These are phyloP conservation scores for Bryopsis sp. DNA, from an alignment of 139 green algal genomes.

Conservation along the genomic window DNA sequence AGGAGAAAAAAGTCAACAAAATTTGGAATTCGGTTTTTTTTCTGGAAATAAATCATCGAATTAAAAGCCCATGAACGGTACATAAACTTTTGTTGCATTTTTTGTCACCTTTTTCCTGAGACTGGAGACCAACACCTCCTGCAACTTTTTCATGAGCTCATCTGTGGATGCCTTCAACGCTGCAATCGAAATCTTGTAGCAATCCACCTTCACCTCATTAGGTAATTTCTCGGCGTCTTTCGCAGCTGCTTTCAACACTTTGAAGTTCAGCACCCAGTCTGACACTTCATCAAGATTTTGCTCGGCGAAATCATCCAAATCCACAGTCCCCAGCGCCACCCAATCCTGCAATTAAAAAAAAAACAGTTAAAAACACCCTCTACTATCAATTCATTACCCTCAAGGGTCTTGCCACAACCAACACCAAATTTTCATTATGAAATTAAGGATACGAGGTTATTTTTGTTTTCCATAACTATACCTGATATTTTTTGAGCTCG, in stretches of 20 bases:
- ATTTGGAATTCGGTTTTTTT: too few relatives aligned
- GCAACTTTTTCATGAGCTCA: conserved; percentile 57
- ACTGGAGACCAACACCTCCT: conserved; percentile 44
- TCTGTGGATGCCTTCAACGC: conserved; percentile 53
- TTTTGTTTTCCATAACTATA: neutral
- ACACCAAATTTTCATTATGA: too few relatives aligned
- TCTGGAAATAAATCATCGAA: too few relatives aligned
- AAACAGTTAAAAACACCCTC: too few relatives aligned
- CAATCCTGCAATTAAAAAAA: conserved; percentile 38
- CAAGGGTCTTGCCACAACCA: too few relatives aligned
- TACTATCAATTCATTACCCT: too few relatives aligned
- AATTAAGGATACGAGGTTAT: too few relatives aligned
- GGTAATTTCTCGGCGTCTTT: conserved; percentile 51
- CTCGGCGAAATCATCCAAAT: conserved; percentile 67
- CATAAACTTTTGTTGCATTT: too few relatives aligned
- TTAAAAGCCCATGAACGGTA: too few relatives aligned
- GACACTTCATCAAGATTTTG: conserved; percentile 40
- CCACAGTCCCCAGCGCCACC: conserved; percentile 50
- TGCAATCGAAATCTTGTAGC: conserved; percentile 41
- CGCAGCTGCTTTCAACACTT: conserved; percentile 49
- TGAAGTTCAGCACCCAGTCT: conserved; percentile 69
- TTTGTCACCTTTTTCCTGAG: conserved; percentile 42
- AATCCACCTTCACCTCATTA: conserved; percentile 47
- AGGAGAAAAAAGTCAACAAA: too few relatives aligned
- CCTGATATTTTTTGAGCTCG: conserved; percentile 57